Evolutionary conservation across 164 flowering plant genomes (phyloP), one percentile per base, ranked within the genome.

Genomic region (Piper betle): DNA sequence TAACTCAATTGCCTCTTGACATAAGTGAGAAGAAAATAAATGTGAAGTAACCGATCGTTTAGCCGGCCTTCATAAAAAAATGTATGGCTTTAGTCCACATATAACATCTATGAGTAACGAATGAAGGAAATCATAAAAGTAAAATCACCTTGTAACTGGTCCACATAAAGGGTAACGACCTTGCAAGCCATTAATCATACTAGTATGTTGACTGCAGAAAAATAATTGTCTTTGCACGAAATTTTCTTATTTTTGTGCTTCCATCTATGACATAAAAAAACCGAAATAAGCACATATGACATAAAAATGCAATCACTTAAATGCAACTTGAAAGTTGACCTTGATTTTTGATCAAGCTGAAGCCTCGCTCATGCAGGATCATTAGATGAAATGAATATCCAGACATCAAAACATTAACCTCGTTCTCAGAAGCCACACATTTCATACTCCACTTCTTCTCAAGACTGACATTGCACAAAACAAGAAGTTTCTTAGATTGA

Each of bases 21-120:
- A 69, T 68, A 93, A 72, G 72, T 72, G 74, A 39, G 81, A 72
- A 18, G 99, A 93, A 70, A 93, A 86, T 16, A 93, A 79, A 79
- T 93, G 99, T 15, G 99, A 84, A 72, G 94, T 71, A 66, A 85
- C 80, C 99, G 97, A 93, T 60, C 97, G 81, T 72, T 93, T 93
- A 43, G 96, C 99, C 75, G 90, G 87, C 86, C 99, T 93, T 70
- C 63, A 70, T 53, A 72, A 66, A 64, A 18, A 56, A 64, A 53
- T 15, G 57, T 57, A 56, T 48, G 10, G 43, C 25, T 60, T 13
- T 40, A 61, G 17, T 48, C 18, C 60, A n/a, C 53, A n/a, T 48
- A 0, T 39, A 33, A 64, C 12, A 37, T 17, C 18, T 15, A 38
- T 42, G 48, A 9, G 53, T 43, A 43, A 7, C 10, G 8, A 3